Evolutionary conservation across 23 red algal species (phyloP), one percentile per base, ranked within the genome.

Genomic region (Agarophyton chilense): DNA sequence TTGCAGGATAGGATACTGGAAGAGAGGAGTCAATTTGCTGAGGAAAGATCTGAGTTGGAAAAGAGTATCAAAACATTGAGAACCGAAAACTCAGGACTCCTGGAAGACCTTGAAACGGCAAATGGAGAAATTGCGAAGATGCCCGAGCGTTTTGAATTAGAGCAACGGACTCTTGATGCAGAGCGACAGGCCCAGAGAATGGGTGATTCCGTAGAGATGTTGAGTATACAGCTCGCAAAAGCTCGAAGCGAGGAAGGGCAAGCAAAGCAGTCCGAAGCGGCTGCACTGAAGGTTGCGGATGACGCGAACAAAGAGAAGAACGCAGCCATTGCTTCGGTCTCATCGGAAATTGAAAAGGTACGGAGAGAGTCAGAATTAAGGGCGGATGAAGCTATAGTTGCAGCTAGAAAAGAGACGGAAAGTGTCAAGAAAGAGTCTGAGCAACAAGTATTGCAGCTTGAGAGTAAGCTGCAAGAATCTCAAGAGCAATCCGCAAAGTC

Each of bases 101-200:
- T 49, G 8, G 67, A 66, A n/a, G 92, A 84, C 17, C 52, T 88
- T 51, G 47, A 24, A 3, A 57, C 86, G 32, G 92, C 92, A n/a
- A 60, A 80, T 18, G 46, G 43, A 12, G 92, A 94, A 44, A 41
- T 89, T 25, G 53, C 82, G 10, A 51, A 74, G 58, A 77, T 81
- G 68, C 92, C 92, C 6, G 92, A 94, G 32, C 81, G 92, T 18
- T 31, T 82, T 17, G 92, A 79, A 68, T 49, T 94, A 17, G 73
- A 81, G 46, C 62, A 79, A 62, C 66, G 83, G 1, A 81, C 92
- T 19, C 53, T 80, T 41, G 82, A 52, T 9, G 92, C 92, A 10
- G 92, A 94, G 41, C 43, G 43, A 6, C 33, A 88, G 8, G n/a
- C 81, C 5, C 25, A 86, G 51, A 83, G 62, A 72, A 58, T 87